Base-by-base conservation (phyloP, 2,329 filamentous ascomycete species). In the Phoma sp. region DNA sequence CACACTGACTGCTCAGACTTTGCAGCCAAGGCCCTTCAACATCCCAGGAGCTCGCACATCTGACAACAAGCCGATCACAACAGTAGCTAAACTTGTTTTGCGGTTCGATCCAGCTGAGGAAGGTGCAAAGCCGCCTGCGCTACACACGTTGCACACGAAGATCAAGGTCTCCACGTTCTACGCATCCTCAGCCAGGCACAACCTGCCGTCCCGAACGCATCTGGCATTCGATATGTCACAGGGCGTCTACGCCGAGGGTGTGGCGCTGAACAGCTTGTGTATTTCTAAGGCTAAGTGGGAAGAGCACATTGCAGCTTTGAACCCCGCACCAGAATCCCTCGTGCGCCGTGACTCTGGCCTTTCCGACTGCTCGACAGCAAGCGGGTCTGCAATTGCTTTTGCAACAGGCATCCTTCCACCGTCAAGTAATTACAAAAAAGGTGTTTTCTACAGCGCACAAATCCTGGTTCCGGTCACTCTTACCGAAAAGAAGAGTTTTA, bases 401-500 rank as follows among this genome's bases (percentile, higher is more conserved):
- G 70, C 69, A 24, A 61, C 61, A 25, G 67, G 67, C 21, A 72
- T 74, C 12, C 72, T 74, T 1, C 67, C 66, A 2, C 62, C 75
- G 2, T 76, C 75, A 46, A 69, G 70, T 7, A 68, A 68, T 36
- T 84, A 82, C 69, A 72, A 76, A 1, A 57, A 40, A 4, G 71
- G 73, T 6, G 67, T 68, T 15, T 87, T 83, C 74, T 90, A 88
- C 74, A 86, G 84, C 2, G 81, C 87, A 6, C 78, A 78, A n/a
- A 76, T 91, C 32, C 69, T 88, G 2, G 82, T 90, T 2, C 88
- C 88, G 0, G 77, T 90, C 64, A 81, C 81, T 0, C 79, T 89
- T 0, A 87, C 88, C 0, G 65, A 69, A n/a, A 77, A 77, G 58
- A 88, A 87, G 63, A 76, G 81, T 24, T 88, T 88, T 69, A 76